Conservation (phyloP, 2,329 filamentous ascomycete genomes). For the Penicillium sp. region DNA sequence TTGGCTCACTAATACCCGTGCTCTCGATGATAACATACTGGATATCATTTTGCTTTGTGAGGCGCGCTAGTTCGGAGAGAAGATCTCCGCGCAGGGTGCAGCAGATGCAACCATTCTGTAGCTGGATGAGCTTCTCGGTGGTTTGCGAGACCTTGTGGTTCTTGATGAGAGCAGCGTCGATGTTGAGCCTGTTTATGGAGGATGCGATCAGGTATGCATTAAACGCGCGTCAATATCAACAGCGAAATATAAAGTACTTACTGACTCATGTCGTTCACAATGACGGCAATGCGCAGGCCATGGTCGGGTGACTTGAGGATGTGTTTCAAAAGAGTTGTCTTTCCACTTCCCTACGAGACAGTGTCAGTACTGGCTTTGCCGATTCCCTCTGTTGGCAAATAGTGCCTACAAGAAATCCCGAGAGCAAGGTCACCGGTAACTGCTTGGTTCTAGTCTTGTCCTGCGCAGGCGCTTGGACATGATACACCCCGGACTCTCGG, state of each 20-base stretch:
- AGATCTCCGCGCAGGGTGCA: constrained; percentile 73
- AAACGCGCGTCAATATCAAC: rapidly evolving
- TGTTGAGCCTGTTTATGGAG: constrained; percentile 55
- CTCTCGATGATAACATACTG: constrained; percentile 75
- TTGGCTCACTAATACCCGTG: constrained; percentile 70
- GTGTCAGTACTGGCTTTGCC: background rate
- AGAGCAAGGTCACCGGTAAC: constrained; percentile 62
- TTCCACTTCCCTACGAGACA: constrained; percentile 62
- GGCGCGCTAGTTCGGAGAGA: constrained; percentile 67
- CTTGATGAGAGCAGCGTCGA: constrained; percentile 65
- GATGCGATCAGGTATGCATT: background rate
- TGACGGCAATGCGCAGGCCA: constrained; percentile 68
- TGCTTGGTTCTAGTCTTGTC: constrained; percentile 30
- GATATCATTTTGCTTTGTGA: constrained; percentile 64
- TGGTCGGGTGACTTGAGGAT: constrained; percentile 66
- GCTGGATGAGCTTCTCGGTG: constrained; percentile 65
- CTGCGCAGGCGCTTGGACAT: constrained; percentile 14
- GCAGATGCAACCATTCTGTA: constrained; percentile 76
- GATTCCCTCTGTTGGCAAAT: too few relatives aligned
- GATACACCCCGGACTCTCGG: constrained; percentile 16
- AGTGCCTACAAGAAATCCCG: constrained; percentile 57
- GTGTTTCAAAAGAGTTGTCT: constrained; percentile 70
- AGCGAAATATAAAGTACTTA: constrained; percentile 37
- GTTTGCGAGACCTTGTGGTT: constrained; percentile 60
- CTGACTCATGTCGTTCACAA: constrained; percentile 72